Evolutionary conservation across 345 rosid genomes (phyloP).

Genomic region (Punica granatum): DNA sequence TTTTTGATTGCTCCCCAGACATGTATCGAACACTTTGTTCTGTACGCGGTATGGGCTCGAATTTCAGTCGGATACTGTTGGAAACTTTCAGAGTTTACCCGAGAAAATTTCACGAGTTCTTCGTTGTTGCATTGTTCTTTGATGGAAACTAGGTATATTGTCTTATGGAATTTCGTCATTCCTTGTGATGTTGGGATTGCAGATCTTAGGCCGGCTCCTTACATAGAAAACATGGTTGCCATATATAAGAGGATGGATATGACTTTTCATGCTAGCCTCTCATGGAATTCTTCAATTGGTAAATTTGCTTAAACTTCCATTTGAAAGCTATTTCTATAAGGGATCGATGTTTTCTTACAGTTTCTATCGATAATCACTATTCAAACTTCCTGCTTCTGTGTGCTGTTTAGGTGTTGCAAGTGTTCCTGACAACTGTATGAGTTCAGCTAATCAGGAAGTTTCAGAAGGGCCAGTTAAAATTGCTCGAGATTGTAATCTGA

Average conservation of each 20-base stretch:
- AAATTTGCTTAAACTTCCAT: background rate
- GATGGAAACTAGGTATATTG: background rate
- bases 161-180: background rate
- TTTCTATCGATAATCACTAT: background rate
- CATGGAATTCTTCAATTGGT: constrained; percentile 1
- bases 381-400: background rate
- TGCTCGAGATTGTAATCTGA: background rate
- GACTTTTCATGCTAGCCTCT: constrained; percentile 31
- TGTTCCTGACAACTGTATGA: background rate
- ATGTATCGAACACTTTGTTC: constrained; percentile 20
- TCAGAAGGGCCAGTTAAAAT: background rate
- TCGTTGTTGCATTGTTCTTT: background rate
- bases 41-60: constrained; percentile 24
- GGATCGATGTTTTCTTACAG: background rate
- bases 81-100: background rate
- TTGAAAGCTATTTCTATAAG: background rate
- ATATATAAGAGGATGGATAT: constrained; percentile 62
- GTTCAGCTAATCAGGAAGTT: background rate
- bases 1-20: background rate
- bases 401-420: background rate
- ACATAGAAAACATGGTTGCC: constrained; percentile 48
- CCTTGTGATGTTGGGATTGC: constrained; percentile 12
- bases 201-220: constrained; percentile 47
- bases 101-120: background rate
- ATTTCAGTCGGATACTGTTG: background rate